Conservation (phyloP, 164 flowering plant genomes). For the Annona squamosa region DNA sequence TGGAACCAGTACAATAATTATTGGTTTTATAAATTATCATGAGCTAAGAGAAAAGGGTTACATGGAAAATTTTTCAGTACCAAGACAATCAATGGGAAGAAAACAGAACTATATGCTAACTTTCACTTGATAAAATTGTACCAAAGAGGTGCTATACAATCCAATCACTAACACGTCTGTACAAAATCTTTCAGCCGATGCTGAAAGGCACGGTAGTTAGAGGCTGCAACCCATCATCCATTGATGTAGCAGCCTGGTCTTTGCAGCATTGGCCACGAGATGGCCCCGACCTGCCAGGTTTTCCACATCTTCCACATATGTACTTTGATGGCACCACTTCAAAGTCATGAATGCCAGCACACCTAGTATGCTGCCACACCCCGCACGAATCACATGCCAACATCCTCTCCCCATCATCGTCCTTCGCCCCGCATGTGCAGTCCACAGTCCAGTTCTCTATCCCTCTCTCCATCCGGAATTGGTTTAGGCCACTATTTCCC, state of each 20-base stretch:
- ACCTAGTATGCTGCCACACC: conserved; percentile 82
- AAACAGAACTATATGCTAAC: neutral
- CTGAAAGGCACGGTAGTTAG: neutral
- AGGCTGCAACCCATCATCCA: neutral
- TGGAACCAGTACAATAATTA: no score
- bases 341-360: conserved; percentile 49
- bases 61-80: neutral
- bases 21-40: no score
- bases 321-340: conserved; percentile 53
- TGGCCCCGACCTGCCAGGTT: neutral
- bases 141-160: no score
- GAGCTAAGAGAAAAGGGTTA: no score
- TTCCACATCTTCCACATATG: conserved; percentile 39
- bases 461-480: conserved; percentile 69
- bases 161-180: neutral
- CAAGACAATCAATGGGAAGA: neutral
- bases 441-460: conserved; percentile 67
- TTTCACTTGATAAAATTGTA: neutral
- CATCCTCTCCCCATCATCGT: conserved; percentile 94
- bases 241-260: neutral
- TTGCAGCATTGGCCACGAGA: neutral
- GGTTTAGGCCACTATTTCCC: conserved; percentile 29
- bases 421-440: conserved; percentile 72
- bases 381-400: conserved; percentile 72
- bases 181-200: neutral